These are phyloP conservation scores for Rutidosis leptorrhynchoides DNA, from an alignment of 129 eudicot genomes.

Conservation along the genomic window DNA sequence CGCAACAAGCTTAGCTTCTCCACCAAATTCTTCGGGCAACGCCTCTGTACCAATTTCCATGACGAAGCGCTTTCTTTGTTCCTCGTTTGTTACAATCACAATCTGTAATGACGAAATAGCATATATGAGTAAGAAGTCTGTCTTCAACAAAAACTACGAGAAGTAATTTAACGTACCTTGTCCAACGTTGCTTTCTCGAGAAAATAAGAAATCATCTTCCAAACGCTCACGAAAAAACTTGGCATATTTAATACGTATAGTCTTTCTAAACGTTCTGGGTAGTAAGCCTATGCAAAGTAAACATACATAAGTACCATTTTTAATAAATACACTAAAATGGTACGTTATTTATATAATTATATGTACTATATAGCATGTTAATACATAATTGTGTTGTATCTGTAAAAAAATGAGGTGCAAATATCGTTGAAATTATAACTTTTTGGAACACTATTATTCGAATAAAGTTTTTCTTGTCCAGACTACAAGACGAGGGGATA, in stretches of 20 bases:
- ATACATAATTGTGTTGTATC: no score
- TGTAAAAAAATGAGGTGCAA: not conserved
- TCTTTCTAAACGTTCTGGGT: constrained; percentile 50
- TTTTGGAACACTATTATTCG: no score
- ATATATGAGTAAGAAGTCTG: not conserved
- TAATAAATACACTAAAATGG: no score
- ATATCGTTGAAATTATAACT: no score
- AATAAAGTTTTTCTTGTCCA: no score
- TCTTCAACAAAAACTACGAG: not conserved
- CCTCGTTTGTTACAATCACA: constrained; percentile 35
- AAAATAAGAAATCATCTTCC: constrained; percentile 45
- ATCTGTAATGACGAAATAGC: constrained; percentile 24
- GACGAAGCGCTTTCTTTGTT: constrained; percentile 36
- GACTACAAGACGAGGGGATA: no score
- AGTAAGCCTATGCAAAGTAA: constrained; percentile 34
- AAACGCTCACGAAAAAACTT: constrained; percentile 42
- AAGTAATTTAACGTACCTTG: constrained; percentile 30
- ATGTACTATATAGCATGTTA: no score
- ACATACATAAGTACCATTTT: not conserved
- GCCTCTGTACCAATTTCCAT: constrained; percentile 38
- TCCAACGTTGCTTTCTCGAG: constrained; percentile 46
- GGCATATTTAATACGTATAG: constrained; percentile 49
- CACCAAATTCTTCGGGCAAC: constrained; percentile 44
- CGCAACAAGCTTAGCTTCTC: constrained; percentile 38
- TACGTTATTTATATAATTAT: no score